Evolutionary conservation across 192 early-diverging fungal species (phyloP).

Genomic region (Spinellus fusiger): DNA sequence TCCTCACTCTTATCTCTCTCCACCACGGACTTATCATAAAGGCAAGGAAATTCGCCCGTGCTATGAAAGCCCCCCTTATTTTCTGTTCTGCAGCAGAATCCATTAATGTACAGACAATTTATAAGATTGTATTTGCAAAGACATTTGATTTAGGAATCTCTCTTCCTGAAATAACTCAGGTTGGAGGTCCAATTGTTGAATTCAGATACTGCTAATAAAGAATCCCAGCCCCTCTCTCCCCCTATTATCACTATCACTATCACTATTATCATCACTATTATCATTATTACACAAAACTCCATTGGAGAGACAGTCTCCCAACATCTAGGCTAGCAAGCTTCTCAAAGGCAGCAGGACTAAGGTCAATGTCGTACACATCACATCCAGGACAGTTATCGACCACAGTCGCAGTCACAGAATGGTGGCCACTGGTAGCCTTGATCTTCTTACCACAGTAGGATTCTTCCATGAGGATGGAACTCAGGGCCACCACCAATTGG

Average conservation of each 20-base stretch:
- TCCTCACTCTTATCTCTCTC: not conserved
- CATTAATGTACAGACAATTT: constrained; percentile 96
- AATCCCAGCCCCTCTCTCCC: no score
- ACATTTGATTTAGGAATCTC: constrained; percentile 92
- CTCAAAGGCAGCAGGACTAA: constrained; percentile 23
- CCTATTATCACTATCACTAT: not conserved
- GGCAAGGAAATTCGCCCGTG: constrained; percentile 82
- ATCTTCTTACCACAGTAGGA: constrained; percentile 34
- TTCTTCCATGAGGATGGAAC: constrained; percentile 24
- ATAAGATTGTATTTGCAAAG: constrained; percentile 92
- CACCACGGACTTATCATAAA: no score
- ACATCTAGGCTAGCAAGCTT: constrained; percentile 18
- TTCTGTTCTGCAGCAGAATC: constrained; percentile 92
- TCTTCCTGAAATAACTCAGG: constrained; percentile 86
- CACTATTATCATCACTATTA: not conserved
- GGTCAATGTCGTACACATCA: constrained; percentile 24
- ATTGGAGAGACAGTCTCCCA: constrained; percentile 21
- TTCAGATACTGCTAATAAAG: constrained; percentile 41
- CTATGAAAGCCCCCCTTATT: constrained; percentile 93
- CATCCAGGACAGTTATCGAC: constrained; percentile 43
- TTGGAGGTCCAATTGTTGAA: constrained; percentile 89
- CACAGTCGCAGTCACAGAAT: constrained; percentile 31
- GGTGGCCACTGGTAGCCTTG: constrained; percentile 25
- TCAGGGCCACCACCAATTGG: constrained; percentile 24
- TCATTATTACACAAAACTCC: constrained; percentile 1